Base-by-base conservation (phyloP, 257 asterid genomes). In the Solanum lignicaule region DNA sequence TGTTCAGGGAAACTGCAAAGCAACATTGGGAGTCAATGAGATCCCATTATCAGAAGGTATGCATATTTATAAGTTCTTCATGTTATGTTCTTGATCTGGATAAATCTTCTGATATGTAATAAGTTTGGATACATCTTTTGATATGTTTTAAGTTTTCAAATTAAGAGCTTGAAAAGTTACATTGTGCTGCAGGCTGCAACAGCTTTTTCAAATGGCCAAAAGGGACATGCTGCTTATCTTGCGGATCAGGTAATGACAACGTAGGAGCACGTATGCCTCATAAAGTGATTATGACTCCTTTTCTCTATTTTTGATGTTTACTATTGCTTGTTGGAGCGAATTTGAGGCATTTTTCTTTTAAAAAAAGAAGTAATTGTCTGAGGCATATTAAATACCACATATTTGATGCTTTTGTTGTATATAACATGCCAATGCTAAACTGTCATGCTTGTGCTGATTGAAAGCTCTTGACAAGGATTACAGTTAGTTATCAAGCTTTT, bases 11-110 rank as follows among this genome's bases (percentile, higher is more conserved):
- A 89, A 62, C 91, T 88, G 94, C 99, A 6, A 93, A 92, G 88
- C 92, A 92, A 90, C 98, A 96, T 91, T 97, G 96, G 96, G 94
- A 89, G 86, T 95, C 98, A 2, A 94, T 93, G 98, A 97, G 91
- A 87, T 92, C 93, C 27, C 93, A 92, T 90, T 96, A 94, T 94
- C 98, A 94, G 89, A 96, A 93, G 96, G 99, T 97, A 69, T 74
- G 46, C 83, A 85, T 86, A 35, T 71, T 46, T 87, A 11, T 86
- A 35, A 27, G 85, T 79, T 41, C 43, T 65, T 41, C 13, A 35
- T 58, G 88, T 78, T 62, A 52, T 76, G 68, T 79, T 23, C 87
- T 85, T 84, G 68, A 85, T 35, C 69, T 38, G 48, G n/a, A 16
- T 9, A 41, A 55, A 41, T 46, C 41, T 87, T 83, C 58, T 69